Evolutionary conservation across 176 grass and related monocot genomes (phyloP), one percentile per base, ranked within the genome.

Genomic region (Chrysopogon serrulatus): DNA sequence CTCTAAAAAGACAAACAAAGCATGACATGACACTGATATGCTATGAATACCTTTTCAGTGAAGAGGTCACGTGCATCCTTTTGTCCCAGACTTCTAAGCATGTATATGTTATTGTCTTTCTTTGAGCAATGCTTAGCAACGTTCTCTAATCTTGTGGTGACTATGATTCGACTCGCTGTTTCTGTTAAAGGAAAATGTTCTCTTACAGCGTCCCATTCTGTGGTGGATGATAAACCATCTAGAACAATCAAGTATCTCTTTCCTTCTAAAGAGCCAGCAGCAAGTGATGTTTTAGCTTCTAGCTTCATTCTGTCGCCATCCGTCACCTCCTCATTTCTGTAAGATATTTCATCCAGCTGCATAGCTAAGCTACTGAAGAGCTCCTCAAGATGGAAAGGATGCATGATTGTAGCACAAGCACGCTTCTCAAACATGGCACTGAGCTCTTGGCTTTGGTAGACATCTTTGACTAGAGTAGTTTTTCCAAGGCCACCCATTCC

Each of bases 231-330:
- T 27, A 86, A 0, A 28, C 79, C 54, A 79, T 86, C 76, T 2
- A 86, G 51, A 62, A 86, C 66, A 31, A 86, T 69, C 7, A 85
- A 78, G 21, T 9, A 73, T 4, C 9, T 82, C 53, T 61, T 72
- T 10, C 24, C 68, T 59, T 68, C 1, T 10, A 87, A 8, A 56
- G 40, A 19, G 19, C 6, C 16, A 6, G 7, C 2, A 88, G 17
- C n/a, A n/a, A n/a, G n/a, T n/a, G n/a, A n/a, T 5, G 26, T 2
- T 63, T 63, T 32, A 17, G 6, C 60, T 63, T 27, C 28, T 7
- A 32, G 12, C 60, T 31, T 63, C 13, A 5, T 63, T 36, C 8
- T 35, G 28, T 60, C 56, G 27, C n/a, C 56, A 60, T 60, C 56
- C 24, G 4, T 12, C n/a, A 2, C 56, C 56, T 27, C 17, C 36